Base-by-base conservation (phyloP, 129 eudicot species). In the Artemisia argyi region DNA sequence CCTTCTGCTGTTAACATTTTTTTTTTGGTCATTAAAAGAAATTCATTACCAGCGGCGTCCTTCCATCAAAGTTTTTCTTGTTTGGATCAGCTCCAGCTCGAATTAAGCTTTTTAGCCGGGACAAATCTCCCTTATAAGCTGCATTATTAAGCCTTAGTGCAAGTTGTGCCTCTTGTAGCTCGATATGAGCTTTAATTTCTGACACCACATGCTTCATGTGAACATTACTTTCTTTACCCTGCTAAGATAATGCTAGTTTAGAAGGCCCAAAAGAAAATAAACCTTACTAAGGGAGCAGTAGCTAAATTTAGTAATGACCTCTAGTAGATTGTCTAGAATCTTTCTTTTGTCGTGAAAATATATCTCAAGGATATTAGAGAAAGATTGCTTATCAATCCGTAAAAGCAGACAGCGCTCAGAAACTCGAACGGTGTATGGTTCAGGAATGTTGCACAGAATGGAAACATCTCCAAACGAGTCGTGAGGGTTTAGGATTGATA, bases 151-250 rank as follows among this genome's bases (percentile, higher is more conserved):
- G 9, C 44, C 44, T 35, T 35, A 35, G 44, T 35, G 44, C 44
- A 35, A 92, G 88, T 73, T 92, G 90, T 47, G 96, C 88, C 71
- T 92, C 98, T 74, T 92, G 95, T 69, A 87, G 83, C n/a, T 79
- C 88, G 14, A 92, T 85, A 80, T 92, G 96, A 57, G 76, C 75
- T 54, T 88, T 79, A 68, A 94, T 88, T 73, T 88, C 98, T 48
- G 89, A 73, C 76, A 90, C 97, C 74, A 90, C 66, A 81, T 85
- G 87, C 83, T 86, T 90, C 85, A 90, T 58, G 11, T 80, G 84
- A 71, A 69, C 74, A 64, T 88, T 80, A 51, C 80, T 75, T 68
- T 82, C 91, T 76, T 88, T 88, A 16, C 85, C 96, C 98, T 94
- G 78, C 28, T 65, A 80, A 5, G 46, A 71, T 70, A 61, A 61